These are phyloP conservation scores for Xylaria hypoxylon DNA, from an alignment of 2,329 filamentous ascomycete genomes.

Conservation along the genomic window DNA sequence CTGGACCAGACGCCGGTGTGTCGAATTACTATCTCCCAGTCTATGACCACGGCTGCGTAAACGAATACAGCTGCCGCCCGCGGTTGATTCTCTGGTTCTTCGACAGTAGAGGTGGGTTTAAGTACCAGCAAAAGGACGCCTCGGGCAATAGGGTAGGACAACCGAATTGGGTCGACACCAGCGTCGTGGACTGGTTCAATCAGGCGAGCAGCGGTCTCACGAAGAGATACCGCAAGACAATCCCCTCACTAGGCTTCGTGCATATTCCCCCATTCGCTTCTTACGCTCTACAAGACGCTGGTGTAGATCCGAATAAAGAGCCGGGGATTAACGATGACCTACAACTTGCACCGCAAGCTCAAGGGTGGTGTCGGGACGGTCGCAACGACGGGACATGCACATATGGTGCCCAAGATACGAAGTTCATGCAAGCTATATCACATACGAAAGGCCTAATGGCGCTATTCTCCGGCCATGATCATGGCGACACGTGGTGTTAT, in stretches of 20 bases:
- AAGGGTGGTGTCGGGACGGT: slow-evolving; percentile 59
- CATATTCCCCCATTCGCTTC: slow-evolving; percentile 62
- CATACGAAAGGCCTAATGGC: slow-evolving; percentile 66
- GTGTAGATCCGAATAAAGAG: slow-evolving; percentile 54
- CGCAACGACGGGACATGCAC: slow-evolving; percentile 53
- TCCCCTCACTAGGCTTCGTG: slow-evolving; percentile 62
- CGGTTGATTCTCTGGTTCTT: slow-evolving; percentile 76
- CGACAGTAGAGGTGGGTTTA: slow-evolving; percentile 70
- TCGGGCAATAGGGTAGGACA: slow-evolving; percentile 50
- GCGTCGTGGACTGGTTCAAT: slow-evolving; percentile 60
- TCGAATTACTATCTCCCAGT: slow-evolving; percentile 64
- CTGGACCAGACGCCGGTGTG: slow-evolving; percentile 52
- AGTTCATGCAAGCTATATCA: slow-evolving; percentile 72
- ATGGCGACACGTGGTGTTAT: slow-evolving; percentile 70
- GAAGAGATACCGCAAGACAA: slow-evolving; percentile 49
- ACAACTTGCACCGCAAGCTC: slow-evolving; percentile 56
- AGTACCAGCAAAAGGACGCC: slow-evolving; percentile 56
- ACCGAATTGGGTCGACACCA: slow-evolving; percentile 60
- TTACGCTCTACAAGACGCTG: slow-evolving; percentile 53
- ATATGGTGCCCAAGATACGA: slow-evolving; percentile 64
- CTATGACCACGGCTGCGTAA: slow-evolving; percentile 53
- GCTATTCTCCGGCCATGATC: slow-evolving; percentile 75
- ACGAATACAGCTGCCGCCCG: slow-evolving; percentile 50
- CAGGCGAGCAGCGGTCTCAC: slow-evolving; percentile 50
- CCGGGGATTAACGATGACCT: slow-evolving; percentile 61